Base-by-base conservation (phyloP, 2,329 filamentous ascomycete species). In the Aspergillus chevalieri region DNA sequence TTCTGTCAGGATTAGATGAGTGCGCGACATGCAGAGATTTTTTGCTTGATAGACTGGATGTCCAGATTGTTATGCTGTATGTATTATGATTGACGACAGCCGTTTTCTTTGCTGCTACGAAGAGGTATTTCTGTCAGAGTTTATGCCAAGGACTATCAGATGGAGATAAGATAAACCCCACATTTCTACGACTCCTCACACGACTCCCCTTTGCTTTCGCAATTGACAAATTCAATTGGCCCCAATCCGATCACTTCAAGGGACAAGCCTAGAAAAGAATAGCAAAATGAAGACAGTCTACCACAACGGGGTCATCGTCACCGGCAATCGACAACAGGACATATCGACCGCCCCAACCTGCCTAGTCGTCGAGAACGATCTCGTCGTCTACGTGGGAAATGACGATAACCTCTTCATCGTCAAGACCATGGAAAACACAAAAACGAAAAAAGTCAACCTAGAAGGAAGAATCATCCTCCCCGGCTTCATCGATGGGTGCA, bases 401-500 rank as follows among this genome's bases (percentile, higher is more conserved):
- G 39, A 65, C 8, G 56, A 71, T 38, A 48, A 47, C 7, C 26
- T 14, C 0, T 52, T 64, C 17, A 7, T 43, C 17, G 43, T 52
- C 1, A 58, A 59, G 26, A 46, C 43, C 15, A 44, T 48, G 48
- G 44, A 50, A 39, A 17, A 41, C 9, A 51, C 58, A 15, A 48
- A 55, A 26, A 28, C 52, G 4, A 6, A 43, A 48, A 39, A 52
- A 6, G 21, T 61, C 39, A 67, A 76, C 48, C 58, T 78, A 6
- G 46, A 61, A 0, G 59, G 64, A 7, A 63, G 60, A 30, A 64
- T 70, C 22, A 60, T 77, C 1, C 57, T 76, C 1, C 75, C 75
- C 0, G 69, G 72, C 0, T 78, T 78, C 50, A 71, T 78, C 36
- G 75, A 78, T 53, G 73, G 70, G 15, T 75, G 12, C 19, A 8